phyloP scores from a whole-genome alignment of 2,329 filamentous ascomycete genomes.

The Eurotiales sp. region DNA sequence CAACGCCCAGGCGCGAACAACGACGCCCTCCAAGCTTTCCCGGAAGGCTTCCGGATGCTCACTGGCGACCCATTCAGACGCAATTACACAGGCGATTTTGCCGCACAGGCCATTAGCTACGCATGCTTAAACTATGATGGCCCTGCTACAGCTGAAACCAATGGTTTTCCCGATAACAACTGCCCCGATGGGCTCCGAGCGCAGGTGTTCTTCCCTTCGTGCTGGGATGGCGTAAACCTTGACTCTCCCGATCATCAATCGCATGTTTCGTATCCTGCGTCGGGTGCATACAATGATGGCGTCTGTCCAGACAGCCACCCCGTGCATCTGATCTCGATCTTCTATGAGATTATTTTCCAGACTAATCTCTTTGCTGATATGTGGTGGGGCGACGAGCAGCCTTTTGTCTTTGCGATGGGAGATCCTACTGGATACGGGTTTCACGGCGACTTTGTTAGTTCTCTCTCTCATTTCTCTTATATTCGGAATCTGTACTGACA shows the following conservation, averaged over 20 bases:
- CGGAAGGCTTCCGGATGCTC: conserved; percentile 74
- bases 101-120: conserved; percentile 82
- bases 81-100: conserved; percentile 60
- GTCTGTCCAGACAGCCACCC: conserved; percentile 44
- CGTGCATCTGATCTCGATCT: conserved; percentile 55
- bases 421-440: conserved; percentile 52
- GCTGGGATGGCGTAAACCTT: conserved; percentile 35
- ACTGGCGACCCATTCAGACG: conserved; percentile 67
- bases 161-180: conserved; percentile 58
- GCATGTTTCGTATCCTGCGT: conserved; percentile 34
- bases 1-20: conserved; percentile 51
- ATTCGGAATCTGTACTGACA: too few relatives aligned
- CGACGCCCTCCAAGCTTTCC: conserved; percentile 67
- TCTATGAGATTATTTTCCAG: conserved; percentile 58
- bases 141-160: conserved; percentile 46
- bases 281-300: conserved; percentile 31
- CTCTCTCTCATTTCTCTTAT: conserved; percentile 18
- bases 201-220: conserved; percentile 37
- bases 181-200: conserved; percentile 23
- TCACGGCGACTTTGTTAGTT: conserved; percentile 50
- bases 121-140: conserved; percentile 84
- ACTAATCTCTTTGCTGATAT: conserved; percentile 34
- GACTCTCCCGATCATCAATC: conserved; percentile 30
- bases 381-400: conserved; percentile 29
- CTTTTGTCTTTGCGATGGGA: conserved; percentile 47